Conservation (phyloP, 345 rosid species). For the Citrus mangshanensis region DNA sequence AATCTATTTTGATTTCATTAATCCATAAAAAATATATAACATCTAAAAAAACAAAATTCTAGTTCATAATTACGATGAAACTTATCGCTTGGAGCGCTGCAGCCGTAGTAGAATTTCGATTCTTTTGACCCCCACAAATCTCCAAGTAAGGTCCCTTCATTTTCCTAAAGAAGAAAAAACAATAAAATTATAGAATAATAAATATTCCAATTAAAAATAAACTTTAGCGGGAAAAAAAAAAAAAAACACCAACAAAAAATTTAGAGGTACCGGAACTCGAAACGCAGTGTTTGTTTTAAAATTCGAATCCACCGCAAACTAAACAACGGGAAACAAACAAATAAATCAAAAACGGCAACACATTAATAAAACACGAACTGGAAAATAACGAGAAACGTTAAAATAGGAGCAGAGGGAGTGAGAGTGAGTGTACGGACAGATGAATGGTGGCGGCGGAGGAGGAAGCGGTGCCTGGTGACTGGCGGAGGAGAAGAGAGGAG, state of each 20-base stretch:
- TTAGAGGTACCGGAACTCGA: conserved; percentile 54
- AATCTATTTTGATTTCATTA: not conserved
- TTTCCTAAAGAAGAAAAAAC: conserved; percentile 28
- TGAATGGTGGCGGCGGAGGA: conserved; percentile 13
- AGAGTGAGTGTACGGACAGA: conserved; percentile 21
- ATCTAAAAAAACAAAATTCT: not conserved
- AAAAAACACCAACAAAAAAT: not conserved
- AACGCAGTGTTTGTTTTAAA: conserved; percentile 21
- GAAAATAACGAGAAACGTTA: not conserved
- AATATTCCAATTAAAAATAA: not conserved
- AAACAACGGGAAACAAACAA: conserved; percentile 10
- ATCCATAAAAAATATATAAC: not conserved
- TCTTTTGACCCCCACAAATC: conserved; percentile 66
- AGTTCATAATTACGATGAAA: conserved; percentile 45
- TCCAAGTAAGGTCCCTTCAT: conserved; percentile 43
- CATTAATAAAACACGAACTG: not conserved
- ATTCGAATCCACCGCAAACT: conserved; percentile 31
- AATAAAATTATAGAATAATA: conserved; percentile 3
- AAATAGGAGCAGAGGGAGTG: not conserved
- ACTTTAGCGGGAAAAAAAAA: not conserved
- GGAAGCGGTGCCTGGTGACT: conserved; percentile 25
- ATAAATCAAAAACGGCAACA: not conserved
- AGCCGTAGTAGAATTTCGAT: conserved; percentile 63
- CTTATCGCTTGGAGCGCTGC: conserved; percentile 62
- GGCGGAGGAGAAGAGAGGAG: conserved; percentile 52